Base-by-base conservation (phyloP, 1,284 basidiomycete species). In the Boletus hoseneyae region DNA sequence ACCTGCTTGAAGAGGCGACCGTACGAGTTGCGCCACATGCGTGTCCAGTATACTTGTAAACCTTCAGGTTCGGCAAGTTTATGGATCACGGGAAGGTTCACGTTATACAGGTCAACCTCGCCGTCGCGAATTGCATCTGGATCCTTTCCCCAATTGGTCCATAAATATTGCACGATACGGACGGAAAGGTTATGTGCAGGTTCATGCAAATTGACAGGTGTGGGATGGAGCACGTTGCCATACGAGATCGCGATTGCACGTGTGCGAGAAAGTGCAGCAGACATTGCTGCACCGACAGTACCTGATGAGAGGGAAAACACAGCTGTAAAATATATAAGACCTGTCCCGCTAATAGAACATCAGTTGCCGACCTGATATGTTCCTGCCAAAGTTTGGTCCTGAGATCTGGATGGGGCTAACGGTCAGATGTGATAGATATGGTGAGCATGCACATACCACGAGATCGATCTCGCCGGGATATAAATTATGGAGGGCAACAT, bases 231-330 rank as follows among this genome's bases (percentile, higher is more conserved):
- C 50, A 95, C 83, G 18, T 81, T 89, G 29, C 91, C 93, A 65
- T 93, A 97, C 0, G 90, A 93, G 27, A 97, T 64, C 0, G 90
- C 85, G 57, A 92, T 88, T 25, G 89, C 76, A 43, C 87, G 78
- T 38, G 76, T 72, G 56, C 78, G 73, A 23, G 88, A 86, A 41
- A 95, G 70, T 1, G 91, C 83, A 1, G 86, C 83, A 13, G 89
- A 87, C 59, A 96, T 73, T 2, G 93, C 89, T 2, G 92, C 93
- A 35, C 94, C 93, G 53, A 97, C 78, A 1, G 94, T 97, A 0
- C 94, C 94, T 18, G 90, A 93, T 0, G 90, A 93, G 36, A 95
- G 74, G 6, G 87, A 78, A 63, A 93, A 92, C 1, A 92, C 91
- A 34, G 90, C 87, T 89, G 58, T 42, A 27, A 42, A 32, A 30